These are phyloP conservation scores for Citeromyces siamensis DNA, from an alignment of 1,139 yeast genomes.

Conservation along the genomic window DNA sequence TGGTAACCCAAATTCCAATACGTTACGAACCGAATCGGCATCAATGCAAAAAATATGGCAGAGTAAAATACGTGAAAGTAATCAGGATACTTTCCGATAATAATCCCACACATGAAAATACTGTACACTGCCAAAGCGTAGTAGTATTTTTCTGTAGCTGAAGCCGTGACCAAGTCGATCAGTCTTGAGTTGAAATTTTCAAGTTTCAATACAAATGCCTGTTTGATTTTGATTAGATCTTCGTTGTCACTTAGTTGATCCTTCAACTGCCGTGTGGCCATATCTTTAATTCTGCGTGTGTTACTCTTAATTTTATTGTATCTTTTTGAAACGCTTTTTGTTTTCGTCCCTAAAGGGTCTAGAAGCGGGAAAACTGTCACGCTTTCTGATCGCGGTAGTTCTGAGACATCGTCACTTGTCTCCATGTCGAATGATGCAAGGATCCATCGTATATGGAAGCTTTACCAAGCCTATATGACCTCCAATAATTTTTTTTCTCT, in stretches of 20 bases:
- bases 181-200: slow-evolving; percentile 47
- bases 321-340: background rate
- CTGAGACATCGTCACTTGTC: no score
- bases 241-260: slow-evolving; percentile 2
- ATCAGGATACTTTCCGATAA: slow-evolving; percentile 70
- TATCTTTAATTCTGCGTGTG: background rate
- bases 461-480: no score
- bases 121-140: slow-evolving; percentile 63
- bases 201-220: slow-evolving; percentile 20
- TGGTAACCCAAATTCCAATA: slow-evolving; percentile 73
- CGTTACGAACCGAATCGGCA: slow-evolving; percentile 81
- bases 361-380: slow-evolving; percentile 2
- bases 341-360: background rate
- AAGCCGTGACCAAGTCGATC: slow-evolving; percentile 35
- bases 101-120: slow-evolving; percentile 60
- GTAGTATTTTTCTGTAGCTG: slow-evolving; percentile 70
- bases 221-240: background rate
- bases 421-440: no score
- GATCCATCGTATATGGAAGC: no score
- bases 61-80: slow-evolving; percentile 73
- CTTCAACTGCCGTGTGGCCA: slow-evolving; percentile 1
- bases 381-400: no score
- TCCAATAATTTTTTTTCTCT: no score
- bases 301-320: background rate
- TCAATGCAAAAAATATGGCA: slow-evolving; percentile 39